Base-by-base conservation (phyloP, 192 early-diverging fungal genomes). In the Rhizoclosmatium globosum region DNA sequence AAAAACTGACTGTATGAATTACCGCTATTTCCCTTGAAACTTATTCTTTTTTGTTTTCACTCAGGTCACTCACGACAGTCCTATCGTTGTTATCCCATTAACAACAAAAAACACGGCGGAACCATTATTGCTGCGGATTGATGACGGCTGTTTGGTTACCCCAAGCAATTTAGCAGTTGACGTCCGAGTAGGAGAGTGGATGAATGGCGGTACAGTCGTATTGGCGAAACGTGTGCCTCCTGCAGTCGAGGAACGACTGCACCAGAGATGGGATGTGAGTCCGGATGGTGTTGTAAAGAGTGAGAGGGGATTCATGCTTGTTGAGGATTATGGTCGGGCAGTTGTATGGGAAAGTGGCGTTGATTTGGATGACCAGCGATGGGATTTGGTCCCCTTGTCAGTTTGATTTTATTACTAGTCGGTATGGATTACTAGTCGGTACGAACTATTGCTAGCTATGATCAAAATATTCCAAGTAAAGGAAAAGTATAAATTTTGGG, bases 191-290 rank as follows among this genome's bases (percentile, higher is more conserved):
- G 74, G 74, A 0, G 74, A 76, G 47, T 76, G 74, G 74, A 56
- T 76, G 62, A 76, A 76, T 47, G 74, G 74, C 17, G 74, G 74
- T 13, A 76, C 74, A 9, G 74, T 76, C 23, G 74, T 76, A 6
- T 47, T 76, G 7, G 74, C 74, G 15, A 76, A 76, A 76, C 61
- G 74, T n/a, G 74, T 76, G 11, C 39, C 74, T 2, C 19, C 45
- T 38, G 39, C 57, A 43, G 45, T n/a, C 17, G 60, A 74, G 21
- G 60, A 42, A 21, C 13, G 38, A 23, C 47, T 76, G 31, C 74
- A 76, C 21, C 74, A 76, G 64, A 39, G 64, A 47, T 76, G 74
- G 74, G 74, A 76, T 21, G 41, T 76, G 7, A 9, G 17, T 15
- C 11, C 17, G 17, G 74, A 76, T 44, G 74, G 74, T 2, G 50